Base-by-base conservation (phyloP, 768 basidiomycete genomes). In the Crepidotus variabilis region DNA sequence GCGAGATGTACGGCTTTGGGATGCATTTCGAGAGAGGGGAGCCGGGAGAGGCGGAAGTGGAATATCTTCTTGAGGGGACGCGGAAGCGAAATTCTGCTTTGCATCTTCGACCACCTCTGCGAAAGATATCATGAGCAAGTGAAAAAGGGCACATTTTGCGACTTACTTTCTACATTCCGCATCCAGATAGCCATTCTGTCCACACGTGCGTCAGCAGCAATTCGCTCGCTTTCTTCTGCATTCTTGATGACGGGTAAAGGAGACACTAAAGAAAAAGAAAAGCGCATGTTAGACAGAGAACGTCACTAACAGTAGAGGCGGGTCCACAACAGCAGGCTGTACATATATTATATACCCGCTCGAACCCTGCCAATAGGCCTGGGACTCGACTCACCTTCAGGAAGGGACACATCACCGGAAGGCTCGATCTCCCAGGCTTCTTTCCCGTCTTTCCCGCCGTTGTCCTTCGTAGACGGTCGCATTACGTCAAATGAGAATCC, bases 111-210 rank as follows among this genome's bases (percentile, higher is more conserved):
- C 87, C 14, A 92, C 90, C 73, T 83, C 90, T 92, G 68, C 50
- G 60, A 55, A 53, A 13, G 58, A 47, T 46, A 23, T 11, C 14
- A 51, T 56, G 36, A 61, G 43, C 18, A 52, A 47, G 28, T 54
- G 46, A 46, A 64, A 36, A 52, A 59, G 52, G 46, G 62, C n/a
- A 39, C 50, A 48, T 5, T 33, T 22, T 39, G 28, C 33, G 34
- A 81, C 90, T 66, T 68, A 92, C 91, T 87, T 71, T 93, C 90
- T 14, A 92, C 88, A 57, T 84, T 90, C 61, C 81, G 81, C 71
- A 91, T 87, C 92, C 92, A 93, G 52, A 87, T 72, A 1, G 84
- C 79, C 87, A 93, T 85, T 51, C 90, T 77, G 61, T 93, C 89
- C 57, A 66, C 71, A 50, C 75, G 71, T 35, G 76, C 78, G 59